phyloP scores from a whole-genome alignment of 2,329 filamentous ascomycete genomes.

The Arthrobotrys pseudoclavata region DNA sequence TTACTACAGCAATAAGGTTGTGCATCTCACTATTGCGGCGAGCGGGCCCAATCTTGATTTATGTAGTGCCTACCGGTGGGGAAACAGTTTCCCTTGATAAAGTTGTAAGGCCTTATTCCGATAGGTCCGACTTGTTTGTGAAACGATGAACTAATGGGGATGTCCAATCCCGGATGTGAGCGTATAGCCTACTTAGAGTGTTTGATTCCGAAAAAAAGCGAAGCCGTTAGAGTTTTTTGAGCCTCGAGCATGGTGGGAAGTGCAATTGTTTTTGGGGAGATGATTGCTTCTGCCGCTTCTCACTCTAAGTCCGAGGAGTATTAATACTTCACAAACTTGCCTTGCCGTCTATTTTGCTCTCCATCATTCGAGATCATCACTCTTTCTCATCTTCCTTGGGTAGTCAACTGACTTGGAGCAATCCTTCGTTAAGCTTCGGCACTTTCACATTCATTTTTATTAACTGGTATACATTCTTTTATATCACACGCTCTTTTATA shows the following conservation, averaged over 20 bases:
- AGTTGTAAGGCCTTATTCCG: background rate
- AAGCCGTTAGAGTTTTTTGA: slow-evolving; percentile 12
- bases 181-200: slow-evolving; percentile 32
- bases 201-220: slow-evolving; percentile 34
- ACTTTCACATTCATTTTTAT: slow-evolving; percentile 17
- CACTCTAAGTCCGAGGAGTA: background rate
- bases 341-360: slow-evolving; percentile 7
- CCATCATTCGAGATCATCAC: slow-evolving; percentile 25
- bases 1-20: background rate
- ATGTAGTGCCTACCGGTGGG: slow-evolving; percentile 14
- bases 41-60: slow-evolving; percentile 4
- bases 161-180: slow-evolving; percentile 34
- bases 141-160: slow-evolving; percentile 31
- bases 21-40: background rate
- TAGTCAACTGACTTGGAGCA: slow-evolving; percentile 16
- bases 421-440: slow-evolving; percentile 22
- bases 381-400: slow-evolving; percentile 14
- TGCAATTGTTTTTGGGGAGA: background rate
- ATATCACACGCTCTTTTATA: slow-evolving; percentile 28
- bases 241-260: slow-evolving; percentile 1
- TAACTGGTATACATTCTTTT: slow-evolving; percentile 45
- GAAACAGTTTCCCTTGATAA: slow-evolving; percentile 22
- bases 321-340: slow-evolving; percentile 13
- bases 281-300: background rate
- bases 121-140: slow-evolving; percentile 1